Conservation (phyloP, 1,139 yeast genomes). For the Geotrichum australiense region DNA sequence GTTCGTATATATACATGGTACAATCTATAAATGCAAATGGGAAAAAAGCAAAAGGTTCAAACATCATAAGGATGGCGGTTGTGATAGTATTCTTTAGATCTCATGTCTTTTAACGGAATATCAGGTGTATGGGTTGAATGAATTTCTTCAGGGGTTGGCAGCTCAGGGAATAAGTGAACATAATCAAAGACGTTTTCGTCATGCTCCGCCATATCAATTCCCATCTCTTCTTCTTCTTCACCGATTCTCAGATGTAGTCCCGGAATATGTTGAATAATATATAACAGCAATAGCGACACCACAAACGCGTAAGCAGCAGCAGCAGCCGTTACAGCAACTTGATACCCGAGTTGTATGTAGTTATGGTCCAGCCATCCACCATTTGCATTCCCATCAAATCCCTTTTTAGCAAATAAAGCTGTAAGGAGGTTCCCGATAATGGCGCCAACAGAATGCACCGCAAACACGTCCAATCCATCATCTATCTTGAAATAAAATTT, state of each 20-base stretch:
- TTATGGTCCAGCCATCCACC: constrained; percentile 49
- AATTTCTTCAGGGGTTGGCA: constrained; percentile 18
- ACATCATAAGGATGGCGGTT: neutral
- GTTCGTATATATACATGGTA: neutral
- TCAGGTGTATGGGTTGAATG: neutral
- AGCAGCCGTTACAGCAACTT: constrained; percentile 41
- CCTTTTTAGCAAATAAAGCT: constrained; percentile 30
- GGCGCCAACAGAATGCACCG: constrained; percentile 36
- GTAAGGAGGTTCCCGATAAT: constrained; percentile 33
- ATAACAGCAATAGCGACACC: constrained; percentile 37
- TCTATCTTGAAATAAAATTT: constrained; percentile 35
- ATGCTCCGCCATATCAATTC: constrained; percentile 47
- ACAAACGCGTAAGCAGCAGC: constrained; percentile 41
- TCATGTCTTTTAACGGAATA: neutral
- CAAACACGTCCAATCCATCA: constrained; percentile 35
- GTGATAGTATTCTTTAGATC: constrained; percentile 4
- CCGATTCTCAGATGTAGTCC: constrained; percentile 44
- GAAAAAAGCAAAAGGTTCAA: too few relatives aligned
- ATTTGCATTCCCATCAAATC: constrained; percentile 19
- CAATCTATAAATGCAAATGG: too few relatives aligned
- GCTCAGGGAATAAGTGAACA: constrained; percentile 39
- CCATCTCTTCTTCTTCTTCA: constrained; percentile 39
- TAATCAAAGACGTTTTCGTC: constrained; percentile 48
- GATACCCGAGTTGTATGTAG: constrained; percentile 46
- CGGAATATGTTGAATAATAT: constrained; percentile 42